Conservation (phyloP, 179 eudicot genomes). For the Carnegiea gigantea region DNA sequence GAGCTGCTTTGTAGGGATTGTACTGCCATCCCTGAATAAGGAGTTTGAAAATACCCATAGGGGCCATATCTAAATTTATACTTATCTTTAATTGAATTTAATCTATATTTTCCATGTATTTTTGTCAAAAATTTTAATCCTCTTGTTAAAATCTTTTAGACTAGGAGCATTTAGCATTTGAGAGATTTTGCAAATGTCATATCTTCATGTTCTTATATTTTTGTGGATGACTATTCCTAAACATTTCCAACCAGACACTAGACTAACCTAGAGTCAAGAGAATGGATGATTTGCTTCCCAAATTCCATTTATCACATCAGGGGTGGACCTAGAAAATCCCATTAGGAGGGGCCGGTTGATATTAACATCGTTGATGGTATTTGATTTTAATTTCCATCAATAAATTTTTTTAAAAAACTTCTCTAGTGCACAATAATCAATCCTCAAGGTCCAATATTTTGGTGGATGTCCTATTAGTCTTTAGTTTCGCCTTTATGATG, state of each 20-base stretch:
- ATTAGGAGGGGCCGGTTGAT: too few relatives aligned
- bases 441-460: too few relatives aligned
- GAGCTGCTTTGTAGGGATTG: not conserved
- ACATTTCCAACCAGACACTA: not conserved
- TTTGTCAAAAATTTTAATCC: not conserved
- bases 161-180: not conserved
- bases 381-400: too few relatives aligned
- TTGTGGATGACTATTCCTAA: not conserved
- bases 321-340: too few relatives aligned
- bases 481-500: too few relatives aligned
- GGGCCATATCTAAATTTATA: not conserved
- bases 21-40: not conserved
- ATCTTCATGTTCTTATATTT: not conserved
- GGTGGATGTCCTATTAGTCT: too few relatives aligned
- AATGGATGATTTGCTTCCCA: not conserved
- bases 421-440: too few relatives aligned
- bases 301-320: not conserved
- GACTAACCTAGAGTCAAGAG: not conserved
- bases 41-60: not conserved
- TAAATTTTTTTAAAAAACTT: too few relatives aligned
- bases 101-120: not conserved
- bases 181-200: conserved; percentile 3
- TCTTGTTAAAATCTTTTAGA: not conserved
- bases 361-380: too few relatives aligned
- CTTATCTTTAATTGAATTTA: not conserved